Evolutionary conservation across 768 basidiomycete genomes (phyloP).

Genomic region (Lenzites betulinus): DNA sequence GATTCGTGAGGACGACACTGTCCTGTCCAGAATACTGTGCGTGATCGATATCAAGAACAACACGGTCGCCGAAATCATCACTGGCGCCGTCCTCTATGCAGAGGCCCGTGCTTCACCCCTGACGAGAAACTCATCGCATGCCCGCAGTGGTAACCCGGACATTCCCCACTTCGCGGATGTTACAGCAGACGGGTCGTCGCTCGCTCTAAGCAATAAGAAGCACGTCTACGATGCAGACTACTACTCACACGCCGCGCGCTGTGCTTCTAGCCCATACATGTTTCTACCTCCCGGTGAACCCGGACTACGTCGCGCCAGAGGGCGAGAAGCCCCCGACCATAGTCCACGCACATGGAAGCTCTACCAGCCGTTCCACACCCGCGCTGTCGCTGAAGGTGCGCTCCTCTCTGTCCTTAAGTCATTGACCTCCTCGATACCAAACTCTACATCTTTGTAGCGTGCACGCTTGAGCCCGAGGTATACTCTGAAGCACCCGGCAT

Average conservation of each 20-base stretch:
- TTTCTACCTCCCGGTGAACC: slow-evolving; percentile 69
- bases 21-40: slow-evolving; percentile 56
- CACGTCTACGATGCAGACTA: slow-evolving; percentile 60
- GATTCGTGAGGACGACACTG: slow-evolving; percentile 72
- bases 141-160: slow-evolving; percentile 68
- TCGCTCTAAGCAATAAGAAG: slow-evolving; percentile 40
- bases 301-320: slow-evolving; percentile 50
- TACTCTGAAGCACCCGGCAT: not conserved
- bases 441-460: too few relatives aligned
- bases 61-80: slow-evolving; percentile 46
- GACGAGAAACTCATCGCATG: slow-evolving; percentile 60
- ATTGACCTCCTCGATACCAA: too few relatives aligned
- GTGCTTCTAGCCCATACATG: slow-evolving; percentile 57
- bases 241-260: slow-evolving; percentile 38
- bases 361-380: slow-evolving; percentile 51
- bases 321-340: slow-evolving; percentile 71
- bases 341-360: slow-evolving; percentile 71
- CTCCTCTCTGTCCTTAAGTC: too few relatives aligned
- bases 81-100: slow-evolving; percentile 74
- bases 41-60: slow-evolving; percentile 53
- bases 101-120: slow-evolving; percentile 58
- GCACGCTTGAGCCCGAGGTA: not conserved
- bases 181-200: slow-evolving; percentile 19
- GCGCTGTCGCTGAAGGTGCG: slow-evolving; percentile 53
- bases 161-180: slow-evolving; percentile 65